These are phyloP conservation scores for Mortierella sp. DNA, from an alignment of 371 early-diverging fungal genomes.

Conservation along the genomic window DNA sequence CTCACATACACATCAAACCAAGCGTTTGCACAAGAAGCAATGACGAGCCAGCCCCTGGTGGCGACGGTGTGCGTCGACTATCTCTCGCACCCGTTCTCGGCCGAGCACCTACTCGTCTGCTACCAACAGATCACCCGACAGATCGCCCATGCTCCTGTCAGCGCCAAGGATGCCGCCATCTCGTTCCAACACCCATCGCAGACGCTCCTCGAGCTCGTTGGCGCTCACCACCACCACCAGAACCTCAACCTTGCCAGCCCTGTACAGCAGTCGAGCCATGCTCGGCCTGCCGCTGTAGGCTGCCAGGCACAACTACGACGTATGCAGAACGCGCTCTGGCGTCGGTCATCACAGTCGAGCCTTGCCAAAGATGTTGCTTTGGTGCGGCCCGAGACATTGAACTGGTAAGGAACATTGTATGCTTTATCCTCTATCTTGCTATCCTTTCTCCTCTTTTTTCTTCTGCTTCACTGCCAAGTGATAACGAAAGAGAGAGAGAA, in stretches of 20 bases:
- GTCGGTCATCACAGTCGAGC: conserved; percentile 43
- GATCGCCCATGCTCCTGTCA: conserved; percentile 44
- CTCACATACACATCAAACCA: not conserved
- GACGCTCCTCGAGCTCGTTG: conserved; percentile 31
- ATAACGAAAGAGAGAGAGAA: not conserved
- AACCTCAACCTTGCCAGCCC: conserved; percentile 28
- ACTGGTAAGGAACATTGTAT: conserved; percentile 28
- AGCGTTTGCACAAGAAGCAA: conserved; percentile 5
- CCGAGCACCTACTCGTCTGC: conserved; percentile 43
- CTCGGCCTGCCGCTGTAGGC: conserved; percentile 44
- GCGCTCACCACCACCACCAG: conserved; percentile 23
- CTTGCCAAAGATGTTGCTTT: conserved; percentile 49
- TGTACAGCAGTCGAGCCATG: conserved; percentile 8
- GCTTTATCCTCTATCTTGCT: no score
- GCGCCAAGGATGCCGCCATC: conserved; percentile 45
- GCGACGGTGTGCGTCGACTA: conserved; percentile 51
- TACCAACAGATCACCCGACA: conserved; percentile 54
- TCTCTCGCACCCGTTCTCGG: conserved; percentile 50
- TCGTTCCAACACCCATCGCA: conserved; percentile 46
- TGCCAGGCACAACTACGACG: conserved; percentile 39
- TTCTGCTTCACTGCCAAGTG: not conserved
- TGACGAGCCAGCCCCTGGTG: conserved; percentile 51
- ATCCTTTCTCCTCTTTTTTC: no score
- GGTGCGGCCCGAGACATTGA: conserved; percentile 44
- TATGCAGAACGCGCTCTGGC: conserved; percentile 54